Conservation (phyloP, 2,329 filamentous ascomycete species). For the Aureobasidium sp. region DNA sequence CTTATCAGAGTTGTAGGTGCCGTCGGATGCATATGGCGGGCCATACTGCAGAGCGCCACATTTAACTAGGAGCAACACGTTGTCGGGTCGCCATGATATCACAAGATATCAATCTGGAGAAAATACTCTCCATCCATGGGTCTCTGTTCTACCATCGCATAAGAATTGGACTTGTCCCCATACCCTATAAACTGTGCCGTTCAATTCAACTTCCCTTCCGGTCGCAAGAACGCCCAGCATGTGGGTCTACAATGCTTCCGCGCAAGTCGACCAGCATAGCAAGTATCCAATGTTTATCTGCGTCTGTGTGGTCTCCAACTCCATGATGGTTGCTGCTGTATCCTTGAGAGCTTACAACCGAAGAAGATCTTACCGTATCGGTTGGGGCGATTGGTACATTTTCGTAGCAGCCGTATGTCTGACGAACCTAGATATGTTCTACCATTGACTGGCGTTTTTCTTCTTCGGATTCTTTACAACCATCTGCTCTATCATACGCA, state of each 20-base stretch:
- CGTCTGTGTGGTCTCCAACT: background rate
- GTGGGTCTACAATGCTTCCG: constrained; percentile 5
- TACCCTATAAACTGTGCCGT: background rate
- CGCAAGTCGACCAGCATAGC: background rate
- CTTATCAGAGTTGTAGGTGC: background rate
- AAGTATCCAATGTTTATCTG: constrained; percentile 11
- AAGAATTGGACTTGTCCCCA: background rate
- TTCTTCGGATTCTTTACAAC: constrained; percentile 7
- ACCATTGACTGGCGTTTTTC: background rate
- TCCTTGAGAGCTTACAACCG: constrained; percentile 4
- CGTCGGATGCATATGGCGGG: background rate
- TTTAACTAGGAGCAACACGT: background rate
- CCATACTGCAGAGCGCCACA: constrained; percentile 1
- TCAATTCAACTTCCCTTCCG: background rate
- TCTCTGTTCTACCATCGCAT: background rate
- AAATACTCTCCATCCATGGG: background rate
- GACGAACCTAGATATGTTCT: background rate
- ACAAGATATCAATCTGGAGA: background rate
- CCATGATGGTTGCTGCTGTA: background rate
- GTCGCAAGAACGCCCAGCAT: background rate
- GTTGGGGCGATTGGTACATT: background rate
- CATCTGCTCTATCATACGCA: constrained; percentile 8
- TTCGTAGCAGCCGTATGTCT: background rate
- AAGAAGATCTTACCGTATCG: background rate
- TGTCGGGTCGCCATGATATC: background rate